Evolutionary conservation across 352 stramenopile species (phyloP), one percentile per base, ranked within the genome.

Genomic region (Saprolegnia diclina): DNA sequence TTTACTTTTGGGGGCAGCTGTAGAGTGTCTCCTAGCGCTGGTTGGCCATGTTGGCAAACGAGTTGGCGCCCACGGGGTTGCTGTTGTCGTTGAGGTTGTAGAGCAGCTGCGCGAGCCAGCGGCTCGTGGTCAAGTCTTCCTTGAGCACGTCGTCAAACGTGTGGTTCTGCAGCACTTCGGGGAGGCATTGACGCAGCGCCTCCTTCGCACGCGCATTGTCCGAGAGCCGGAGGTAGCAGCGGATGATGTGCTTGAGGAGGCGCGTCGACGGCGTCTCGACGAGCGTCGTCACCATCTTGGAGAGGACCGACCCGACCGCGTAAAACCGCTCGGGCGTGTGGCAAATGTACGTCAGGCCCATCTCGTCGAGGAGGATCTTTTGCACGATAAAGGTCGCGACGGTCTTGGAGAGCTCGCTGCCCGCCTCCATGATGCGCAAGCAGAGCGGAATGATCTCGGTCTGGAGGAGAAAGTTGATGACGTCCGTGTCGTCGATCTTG

Each of bases 361-460:
- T 96, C 64, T 99, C 95, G 77, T 99, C 97, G 53, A 99, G 76
- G 48, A 99, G 77, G 70, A 99, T 99, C 77, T 99, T 99, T 79
- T 99, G 96, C 45, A 99, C 96, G 64, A 99, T 99, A 75, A 99
- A 99, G 1, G 97, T 99, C 10, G 97, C 97, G n/a, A 99, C 92
- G 4, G 97, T 99, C 78, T 99, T 99, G 74, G 84, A 97, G 19
- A 99, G 82, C 74, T 99, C 97, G 65, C 87, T 97, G 32, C 97
- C 97, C 21, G 95, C 96, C 74, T 99, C 97, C 97, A 99, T 99
- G 70, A 99, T 99, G 45, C 97, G 87, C 19, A 99, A 81, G 76
- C 97, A 99, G 0, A 99, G 80, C 22, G 97, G 97, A 79, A 99
- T 99, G 70, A 99, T 99, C 81, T 99, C 97, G 22, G 97, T 99